phyloP scores from a whole-genome alignment of 2,329 filamentous ascomycete species.

The Verticillium tricorpus region DNA sequence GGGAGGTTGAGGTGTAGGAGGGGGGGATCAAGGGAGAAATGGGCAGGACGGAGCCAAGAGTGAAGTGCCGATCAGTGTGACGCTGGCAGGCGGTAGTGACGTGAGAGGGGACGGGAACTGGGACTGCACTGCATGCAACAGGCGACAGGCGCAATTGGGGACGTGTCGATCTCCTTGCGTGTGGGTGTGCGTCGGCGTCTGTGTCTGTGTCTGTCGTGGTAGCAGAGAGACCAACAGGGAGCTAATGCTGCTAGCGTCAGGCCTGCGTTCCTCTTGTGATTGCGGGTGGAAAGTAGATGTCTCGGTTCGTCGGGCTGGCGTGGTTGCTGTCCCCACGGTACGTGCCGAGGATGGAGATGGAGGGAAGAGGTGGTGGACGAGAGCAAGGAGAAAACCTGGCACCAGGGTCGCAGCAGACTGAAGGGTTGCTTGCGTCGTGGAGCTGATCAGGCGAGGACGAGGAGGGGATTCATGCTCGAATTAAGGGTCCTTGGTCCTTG shows the following conservation, averaged over 20 bases:
- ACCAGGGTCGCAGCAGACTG: neutral
- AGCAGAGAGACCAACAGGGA: neutral
- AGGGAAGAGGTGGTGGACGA: neutral
- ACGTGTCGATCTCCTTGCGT: neutral
- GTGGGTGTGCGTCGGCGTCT: neutral
- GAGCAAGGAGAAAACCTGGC: neutral
- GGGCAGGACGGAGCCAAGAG: neutral
- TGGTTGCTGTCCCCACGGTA: neutral
- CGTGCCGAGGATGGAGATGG: neutral
- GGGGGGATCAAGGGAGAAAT: neutral
- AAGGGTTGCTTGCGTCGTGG: neutral
- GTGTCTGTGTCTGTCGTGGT: neutral
- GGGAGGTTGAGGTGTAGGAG: neutral
- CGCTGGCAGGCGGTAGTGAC: neutral
- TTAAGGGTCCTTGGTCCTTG: neutral
- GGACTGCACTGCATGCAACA: neutral
- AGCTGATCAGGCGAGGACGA: neutral
- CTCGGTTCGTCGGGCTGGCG: neutral
- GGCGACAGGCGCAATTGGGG: neutral
- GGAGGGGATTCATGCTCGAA: neutral
- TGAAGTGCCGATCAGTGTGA: neutral
- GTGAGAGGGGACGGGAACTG: neutral
- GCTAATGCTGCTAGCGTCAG: neutral
- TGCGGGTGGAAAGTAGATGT: neutral
- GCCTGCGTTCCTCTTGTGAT: neutral